A percentile compares a stretch with the other conserved stretches of the same genome.
These are phyloP conservation scores for Lactifluus rugatus DNA, from an alignment of 768 basidiomycete genomes.

Conservation along the genomic window DNA sequence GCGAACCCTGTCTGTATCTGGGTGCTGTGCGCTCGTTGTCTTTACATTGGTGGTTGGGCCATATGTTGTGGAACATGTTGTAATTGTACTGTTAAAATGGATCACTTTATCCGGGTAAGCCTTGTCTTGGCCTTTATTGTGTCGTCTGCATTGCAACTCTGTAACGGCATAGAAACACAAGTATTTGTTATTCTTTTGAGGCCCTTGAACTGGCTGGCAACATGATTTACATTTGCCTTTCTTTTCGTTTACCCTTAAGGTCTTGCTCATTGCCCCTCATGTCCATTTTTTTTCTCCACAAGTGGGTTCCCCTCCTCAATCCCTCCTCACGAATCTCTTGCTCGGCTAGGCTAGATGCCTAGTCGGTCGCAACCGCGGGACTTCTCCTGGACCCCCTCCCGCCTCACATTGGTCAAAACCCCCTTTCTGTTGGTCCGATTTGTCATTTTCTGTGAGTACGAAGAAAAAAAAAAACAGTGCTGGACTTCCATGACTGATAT, in stretches of 20 bases:
- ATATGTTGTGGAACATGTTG: background rate
- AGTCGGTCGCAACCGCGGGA: background rate
- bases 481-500: background rate
- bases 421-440: conserved; percentile 48
- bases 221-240: background rate
- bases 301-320: background rate
- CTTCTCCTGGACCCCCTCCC: background rate
- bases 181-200: background rate
- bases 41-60: background rate
- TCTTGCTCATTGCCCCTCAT: background rate
- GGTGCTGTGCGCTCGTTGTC: conserved; percentile 12
- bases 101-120: background rate
- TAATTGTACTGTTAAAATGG: background rate
- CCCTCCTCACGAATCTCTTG: background rate
- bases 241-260: background rate
- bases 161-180: background rate
- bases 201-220: background rate
- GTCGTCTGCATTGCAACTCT: background rate
- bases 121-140: background rate
- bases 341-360: background rate
- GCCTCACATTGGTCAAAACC: conserved; percentile 31
- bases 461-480: background rate
- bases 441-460: conserved; percentile 44
- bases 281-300: no score
- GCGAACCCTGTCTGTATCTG: background rate